These are phyloP conservation scores for Melampsora americana DNA, from an alignment of 1,284 basidiomycete species.

Conservation along the genomic window DNA sequence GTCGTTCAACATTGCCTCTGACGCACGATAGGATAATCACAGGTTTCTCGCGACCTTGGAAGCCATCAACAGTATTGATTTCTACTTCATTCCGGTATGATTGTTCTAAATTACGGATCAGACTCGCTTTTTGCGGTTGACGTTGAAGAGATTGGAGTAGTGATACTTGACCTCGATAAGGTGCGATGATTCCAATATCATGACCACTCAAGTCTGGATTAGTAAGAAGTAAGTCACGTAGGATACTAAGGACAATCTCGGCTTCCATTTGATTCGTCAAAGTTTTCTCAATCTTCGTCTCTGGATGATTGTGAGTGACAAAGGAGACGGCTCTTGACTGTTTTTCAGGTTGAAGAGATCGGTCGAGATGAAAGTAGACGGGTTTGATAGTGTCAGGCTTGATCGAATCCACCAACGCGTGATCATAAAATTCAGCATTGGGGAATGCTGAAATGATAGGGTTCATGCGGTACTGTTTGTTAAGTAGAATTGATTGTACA, in stretches of 20 bases:
- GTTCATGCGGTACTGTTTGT: slow-evolving; percentile 92
- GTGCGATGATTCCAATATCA: slow-evolving; percentile 9
- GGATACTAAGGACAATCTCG: slow-evolving; percentile 1
- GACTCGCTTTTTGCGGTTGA: slow-evolving; percentile 9
- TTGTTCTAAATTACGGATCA: slow-evolving; percentile 4
- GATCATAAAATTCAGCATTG: slow-evolving; percentile 74
- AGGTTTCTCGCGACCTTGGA: slow-evolving; percentile 13
- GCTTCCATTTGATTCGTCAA: slow-evolving; percentile 1
- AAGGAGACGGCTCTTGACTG: neutral
- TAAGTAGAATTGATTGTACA: slow-evolving; percentile 80
- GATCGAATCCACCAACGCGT: slow-evolving; percentile 67
- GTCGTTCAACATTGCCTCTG: neutral
- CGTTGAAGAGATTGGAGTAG: slow-evolving; percentile 2
- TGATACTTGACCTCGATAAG: slow-evolving; percentile 13
- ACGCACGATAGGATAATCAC: slow-evolving; percentile 7
- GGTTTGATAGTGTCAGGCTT: slow-evolving; percentile 5
- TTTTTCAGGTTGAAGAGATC: neutral
- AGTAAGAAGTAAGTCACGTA: neutral
- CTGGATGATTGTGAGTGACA: slow-evolving; percentile 7
- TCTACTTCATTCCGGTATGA: neutral
- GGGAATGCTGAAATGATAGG: slow-evolving; percentile 82
- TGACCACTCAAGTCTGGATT: neutral
- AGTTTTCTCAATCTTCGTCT: neutral
- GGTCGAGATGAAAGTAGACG: neutral
- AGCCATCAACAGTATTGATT: slow-evolving; percentile 14